phyloP scores from a whole-genome alignment of 768 basidiomycete genomes.

The Tulasnella sp. region DNA sequence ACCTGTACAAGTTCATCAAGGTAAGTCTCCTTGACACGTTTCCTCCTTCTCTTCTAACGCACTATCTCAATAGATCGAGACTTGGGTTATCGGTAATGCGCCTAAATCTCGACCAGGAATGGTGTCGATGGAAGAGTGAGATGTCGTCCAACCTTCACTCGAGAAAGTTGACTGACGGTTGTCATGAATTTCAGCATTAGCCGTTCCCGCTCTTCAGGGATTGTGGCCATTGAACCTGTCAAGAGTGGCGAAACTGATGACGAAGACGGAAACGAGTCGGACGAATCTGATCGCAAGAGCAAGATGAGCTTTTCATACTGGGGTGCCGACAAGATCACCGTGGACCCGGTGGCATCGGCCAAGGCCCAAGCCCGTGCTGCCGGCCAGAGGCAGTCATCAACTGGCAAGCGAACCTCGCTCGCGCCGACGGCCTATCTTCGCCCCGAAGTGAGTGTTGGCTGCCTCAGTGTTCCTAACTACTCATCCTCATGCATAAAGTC shows the following conservation, averaged over 20 bases:
- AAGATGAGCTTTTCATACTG: constrained; percentile 93
- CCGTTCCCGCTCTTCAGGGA: constrained; percentile 48
- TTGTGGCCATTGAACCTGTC: constrained; percentile 43
- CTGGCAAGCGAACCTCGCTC: constrained; percentile 33
- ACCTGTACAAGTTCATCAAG: constrained; percentile 89
- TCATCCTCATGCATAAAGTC: constrained; percentile 8
- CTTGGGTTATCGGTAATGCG: constrained; percentile 72
- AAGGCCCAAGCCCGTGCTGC: neutral
- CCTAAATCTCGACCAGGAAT: constrained; percentile 68
- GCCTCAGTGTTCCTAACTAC: constrained; percentile 14
- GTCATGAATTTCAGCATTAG: constrained; percentile 23
- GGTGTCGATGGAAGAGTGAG: constrained; percentile 86
- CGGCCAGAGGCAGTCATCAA: constrained; percentile 32
- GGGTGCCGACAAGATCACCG: constrained; percentile 84
- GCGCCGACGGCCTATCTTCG: constrained; percentile 45
- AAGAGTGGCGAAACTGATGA: constrained; percentile 43
- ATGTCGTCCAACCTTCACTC: constrained; percentile 10
- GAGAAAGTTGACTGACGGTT: neutral
- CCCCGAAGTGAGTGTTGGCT: constrained; percentile 6
- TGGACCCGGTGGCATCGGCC: constrained; percentile 47
- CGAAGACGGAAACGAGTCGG: constrained; percentile 49
- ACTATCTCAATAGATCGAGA: constrained; percentile 51
- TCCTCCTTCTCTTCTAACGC: constrained; percentile 3
- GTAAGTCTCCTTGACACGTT: constrained; percentile 29
- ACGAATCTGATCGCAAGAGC: constrained; percentile 79